Conservation (phyloP, 805 yeast species). For the Schizosaccharomyces cryophilus region DNA sequence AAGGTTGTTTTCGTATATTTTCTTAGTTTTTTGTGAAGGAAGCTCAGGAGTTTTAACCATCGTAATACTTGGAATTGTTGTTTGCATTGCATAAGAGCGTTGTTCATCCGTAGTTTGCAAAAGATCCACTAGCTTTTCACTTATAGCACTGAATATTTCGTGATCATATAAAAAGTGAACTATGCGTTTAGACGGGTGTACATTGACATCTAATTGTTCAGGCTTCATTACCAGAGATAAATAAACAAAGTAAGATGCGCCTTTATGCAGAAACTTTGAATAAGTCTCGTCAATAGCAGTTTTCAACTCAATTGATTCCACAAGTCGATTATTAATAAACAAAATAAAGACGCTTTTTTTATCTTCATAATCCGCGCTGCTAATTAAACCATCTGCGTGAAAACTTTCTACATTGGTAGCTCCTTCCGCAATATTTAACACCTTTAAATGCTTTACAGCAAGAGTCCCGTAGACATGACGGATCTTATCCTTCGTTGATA, state of each 20-base stretch:
- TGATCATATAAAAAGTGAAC: slow-evolving; percentile 69
- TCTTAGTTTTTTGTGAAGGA: slow-evolving; percentile 7
- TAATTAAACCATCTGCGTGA: slow-evolving; percentile 29
- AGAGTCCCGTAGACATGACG: slow-evolving; percentile 45
- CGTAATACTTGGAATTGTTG: slow-evolving; percentile 18
- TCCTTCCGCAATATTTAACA: not conserved
- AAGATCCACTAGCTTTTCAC: slow-evolving; percentile 23
- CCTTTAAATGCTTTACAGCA: slow-evolving; percentile 29
- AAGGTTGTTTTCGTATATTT: slow-evolving; percentile 36
- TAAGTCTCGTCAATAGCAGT: slow-evolving; percentile 42
- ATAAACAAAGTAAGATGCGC: slow-evolving; percentile 53
- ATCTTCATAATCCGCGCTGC: slow-evolving; percentile 45
- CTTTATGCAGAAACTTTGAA: slow-evolving; percentile 49
- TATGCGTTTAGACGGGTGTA: slow-evolving; percentile 88
- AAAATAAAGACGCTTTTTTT: slow-evolving; percentile 49
- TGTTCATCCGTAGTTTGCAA: slow-evolving; percentile 38
- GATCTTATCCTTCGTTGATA: slow-evolving; percentile 39
- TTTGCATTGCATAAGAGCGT: slow-evolving; percentile 44
- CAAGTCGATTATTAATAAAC: slow-evolving; percentile 50
- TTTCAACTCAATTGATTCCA: slow-evolving; percentile 55
- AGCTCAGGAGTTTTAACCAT: not conserved
- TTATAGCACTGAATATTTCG: slow-evolving; percentile 47
- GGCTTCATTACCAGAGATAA: slow-evolving; percentile 45
- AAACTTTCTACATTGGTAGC: slow-evolving; percentile 7
- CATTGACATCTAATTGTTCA: slow-evolving; percentile 61